Evolutionary conservation across 768 basidiomycete species (phyloP), one percentile per base, ranked within the genome.

Genomic region (Lenzites betulinus): DNA sequence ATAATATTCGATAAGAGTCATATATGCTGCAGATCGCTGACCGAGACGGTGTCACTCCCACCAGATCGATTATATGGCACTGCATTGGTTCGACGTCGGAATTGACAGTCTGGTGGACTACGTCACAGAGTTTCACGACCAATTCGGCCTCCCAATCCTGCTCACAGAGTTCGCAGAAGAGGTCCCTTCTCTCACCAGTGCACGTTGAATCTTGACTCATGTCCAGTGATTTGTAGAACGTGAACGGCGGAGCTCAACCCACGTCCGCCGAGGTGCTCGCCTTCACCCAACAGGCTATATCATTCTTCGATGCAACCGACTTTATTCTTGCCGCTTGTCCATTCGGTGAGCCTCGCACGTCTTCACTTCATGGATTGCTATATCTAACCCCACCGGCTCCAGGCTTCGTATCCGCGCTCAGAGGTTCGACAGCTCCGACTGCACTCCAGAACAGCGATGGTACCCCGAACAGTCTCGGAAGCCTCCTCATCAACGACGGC

Each of bases 141-240:
- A 72, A 1, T 89, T 82, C 67, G 38, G 47, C 5, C 35, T 47
- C 52, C 64, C 58, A 22, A 74, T 92, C 66, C 84, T 80, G 80
- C 70, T 87, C 56, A 89, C 89, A 7, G 92, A 93, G 67, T 86
- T 82, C 66, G 90, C 89, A 58, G 85, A 83, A 75, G 76, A 84
- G 76, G 89, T 71, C 49, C 7, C 59, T 49, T 2, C n/a, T n/a
- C 2, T 4, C 20, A 7, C 2, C 15, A 23, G 11, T 20, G n/a
- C 18, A 25, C 11, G 28, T 15, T 41, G 15, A 7, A 8, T 12
- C 25, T 46, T 28, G n/a, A 22, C 39, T 46, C 8, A 1, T 1
- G 15, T 22, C 41, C 33, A 53, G 28, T 15, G 2, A 22, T 22
- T 18, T 22, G 33, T 58, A 90, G 83, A 77, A 86, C 74, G 90